phyloP scores from a whole-genome alignment of 1,284 basidiomycete genomes.

The Fomitopsis schrenkii region DNA sequence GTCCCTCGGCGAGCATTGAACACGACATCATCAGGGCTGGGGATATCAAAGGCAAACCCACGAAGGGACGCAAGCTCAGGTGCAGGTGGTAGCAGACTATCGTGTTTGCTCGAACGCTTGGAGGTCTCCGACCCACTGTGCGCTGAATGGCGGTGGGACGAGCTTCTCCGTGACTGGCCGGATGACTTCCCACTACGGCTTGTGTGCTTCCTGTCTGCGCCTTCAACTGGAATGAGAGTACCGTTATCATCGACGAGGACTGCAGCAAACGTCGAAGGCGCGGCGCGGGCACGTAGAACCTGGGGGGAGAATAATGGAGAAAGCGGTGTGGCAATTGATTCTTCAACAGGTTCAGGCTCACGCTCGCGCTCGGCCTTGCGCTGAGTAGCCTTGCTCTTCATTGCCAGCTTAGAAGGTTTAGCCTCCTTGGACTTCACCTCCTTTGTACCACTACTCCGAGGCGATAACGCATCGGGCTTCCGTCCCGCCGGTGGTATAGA shows the following conservation, averaged over 20 bases:
- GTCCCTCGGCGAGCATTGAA: conserved; percentile 78
- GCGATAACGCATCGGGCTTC: conserved; percentile 5
- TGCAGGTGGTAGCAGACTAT: conserved; percentile 17
- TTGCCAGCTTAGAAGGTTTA: conserved; percentile 62
- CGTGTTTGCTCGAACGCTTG: conserved; percentile 11
- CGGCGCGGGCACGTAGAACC: conserved; percentile 54
- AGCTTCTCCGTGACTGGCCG: conserved; percentile 13
- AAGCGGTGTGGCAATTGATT: conserved; percentile 23
- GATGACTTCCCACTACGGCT: conserved; percentile 11
- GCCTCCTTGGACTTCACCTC: conserved; percentile 8
- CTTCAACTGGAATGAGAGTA: conserved; percentile 34
- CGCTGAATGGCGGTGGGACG: conserved; percentile 11
- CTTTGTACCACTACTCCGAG: background rate
- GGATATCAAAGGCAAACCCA: conserved; percentile 69
- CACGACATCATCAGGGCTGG: conserved; percentile 87
- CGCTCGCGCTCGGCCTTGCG: conserved; percentile 20
- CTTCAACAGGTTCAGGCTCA: conserved; percentile 29
- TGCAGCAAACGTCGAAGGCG: conserved; percentile 72
- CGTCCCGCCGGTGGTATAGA: conserved; percentile 12
- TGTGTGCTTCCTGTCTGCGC: conserved; percentile 22
- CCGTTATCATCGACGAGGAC: conserved; percentile 59
- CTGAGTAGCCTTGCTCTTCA: conserved; percentile 54
- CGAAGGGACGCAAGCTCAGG: conserved; percentile 28
- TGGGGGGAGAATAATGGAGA: conserved; percentile 55
- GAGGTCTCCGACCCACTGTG: conserved; percentile 10